Evolutionary conservation across 345 rosid genomes (phyloP).

Genomic region (Cardamine resedifolia): DNA sequence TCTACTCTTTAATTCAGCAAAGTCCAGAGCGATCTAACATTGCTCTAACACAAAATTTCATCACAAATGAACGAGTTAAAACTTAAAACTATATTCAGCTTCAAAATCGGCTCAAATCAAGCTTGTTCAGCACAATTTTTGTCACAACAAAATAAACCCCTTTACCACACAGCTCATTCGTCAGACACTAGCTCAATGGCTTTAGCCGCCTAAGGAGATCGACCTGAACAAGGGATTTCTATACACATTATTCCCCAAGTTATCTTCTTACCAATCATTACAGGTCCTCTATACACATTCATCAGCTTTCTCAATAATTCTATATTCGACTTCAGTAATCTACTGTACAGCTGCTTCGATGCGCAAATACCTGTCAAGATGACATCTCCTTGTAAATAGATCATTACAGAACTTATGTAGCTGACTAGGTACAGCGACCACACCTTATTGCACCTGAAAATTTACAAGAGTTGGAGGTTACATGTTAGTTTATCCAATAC

Average conservation of each 20-base stretch:
- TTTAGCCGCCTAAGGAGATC: slow-evolving; percentile 30
- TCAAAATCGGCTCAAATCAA: too few species aligned
- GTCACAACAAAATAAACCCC: too few species aligned
- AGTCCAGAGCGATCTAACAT: not conserved
- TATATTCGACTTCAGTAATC: not conserved
- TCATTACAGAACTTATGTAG: slow-evolving; percentile 69
- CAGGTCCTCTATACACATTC: slow-evolving; percentile 47
- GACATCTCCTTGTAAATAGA: slow-evolving; percentile 65
- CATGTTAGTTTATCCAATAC: not conserved
- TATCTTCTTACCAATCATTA: slow-evolving; percentile 51
- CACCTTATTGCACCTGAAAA: slow-evolving; percentile 13
- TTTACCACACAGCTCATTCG: too few species aligned
- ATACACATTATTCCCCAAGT: not conserved
- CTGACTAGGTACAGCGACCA: slow-evolving; percentile 56
- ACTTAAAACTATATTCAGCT: too few species aligned
- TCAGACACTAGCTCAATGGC: slow-evolving; percentile 33
- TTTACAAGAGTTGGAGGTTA: not conserved
- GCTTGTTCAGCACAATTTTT: too few species aligned
- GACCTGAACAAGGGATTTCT: not conserved
- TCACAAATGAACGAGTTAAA: too few species aligned
- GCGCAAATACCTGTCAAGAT: slow-evolving; percentile 59
- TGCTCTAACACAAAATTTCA: not conserved
- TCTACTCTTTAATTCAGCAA: not conserved
- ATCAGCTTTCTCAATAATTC: slow-evolving; percentile 8
- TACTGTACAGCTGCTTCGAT: not conserved